Evolutionary conservation across 2,329 filamentous ascomycete genomes (phyloP), one percentile per base, ranked within the genome.

Genomic region (Diaporthe citri): DNA sequence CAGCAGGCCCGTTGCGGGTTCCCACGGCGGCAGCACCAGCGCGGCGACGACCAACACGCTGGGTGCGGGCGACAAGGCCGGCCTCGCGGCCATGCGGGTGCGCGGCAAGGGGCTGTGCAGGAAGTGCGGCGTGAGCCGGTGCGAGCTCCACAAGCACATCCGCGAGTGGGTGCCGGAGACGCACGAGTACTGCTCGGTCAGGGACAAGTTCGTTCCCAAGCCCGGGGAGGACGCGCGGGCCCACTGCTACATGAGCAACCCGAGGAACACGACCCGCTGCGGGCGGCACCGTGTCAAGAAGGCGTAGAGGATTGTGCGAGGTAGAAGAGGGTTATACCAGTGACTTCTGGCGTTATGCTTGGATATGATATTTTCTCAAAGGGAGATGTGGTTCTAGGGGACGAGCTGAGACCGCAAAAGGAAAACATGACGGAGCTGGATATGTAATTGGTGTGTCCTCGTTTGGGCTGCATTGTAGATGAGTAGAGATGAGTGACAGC

Each of bases 81-180:
- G 82, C 39, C 85, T 89, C 48, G 85, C 87, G 9, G 83, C 83
- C 80, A 83, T 90, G 78, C 87, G 89, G 34, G 86, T 90, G 66
- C 87, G 87, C 73, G 90, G 90, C 31, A 90, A 91, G 79, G 88
- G 90, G 8, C 89, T 90, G 81, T 93, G 91, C 82, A 86, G 88
- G 74, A 91, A 92, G 81, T 93, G 91, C 77, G 90, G 89, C 66
- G 87, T 89, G 75, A 88, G 85, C 55, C 87, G 91, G 48, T 93
- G 91, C 81, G 90, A 92, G 84, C 86, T 93, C 74, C 90, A 92
- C 82, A 88, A 89, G 77, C 91, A 93, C 80, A 87, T 93, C 78
- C 86, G 86, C 79, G 86, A 86, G 55, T 92, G 90, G 89, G 89
- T 92, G 86, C 89, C 88, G 72, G 82, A 85, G 52, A 85, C 82